Base-by-base conservation (phyloP, 2,329 filamentous ascomycete genomes). In the Golovinomyces cichoracearum region DNA sequence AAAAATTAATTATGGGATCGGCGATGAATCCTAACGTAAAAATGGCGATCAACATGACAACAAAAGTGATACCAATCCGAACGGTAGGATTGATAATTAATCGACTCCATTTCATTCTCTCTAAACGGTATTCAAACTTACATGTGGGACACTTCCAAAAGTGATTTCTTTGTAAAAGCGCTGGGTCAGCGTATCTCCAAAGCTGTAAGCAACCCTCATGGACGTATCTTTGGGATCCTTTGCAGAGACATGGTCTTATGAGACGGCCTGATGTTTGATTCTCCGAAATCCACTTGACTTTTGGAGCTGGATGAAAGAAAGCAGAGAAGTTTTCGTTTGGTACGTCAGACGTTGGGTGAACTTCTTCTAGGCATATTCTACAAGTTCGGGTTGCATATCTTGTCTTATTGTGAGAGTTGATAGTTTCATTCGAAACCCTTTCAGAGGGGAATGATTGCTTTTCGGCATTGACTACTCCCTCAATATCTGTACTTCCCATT, bases 81-180 rank as follows among this genome's bases (percentile, higher is more conserved):
- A 80, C 68, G 49, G 72, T 62, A 54, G 70, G 70, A 65, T 76
- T 82, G 59, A 72, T 74, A 47, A 85, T 66, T 64, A 76, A 76
- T 26, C 73, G 71, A 22, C 78, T 79, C 78, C 77, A 90, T 26
- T 71, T 75, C 57, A 95, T 68, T 46, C 86, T 75, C 53, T 80
- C 74, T 51, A 94, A 69, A 31, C 75, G 73, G 64, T 94, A 95
- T 55, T 72, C 70, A 64, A 90, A 94, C 29, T 76, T 71, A 64
- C 88, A 95, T 0, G 84, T 93, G 19, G 82, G 82, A 59, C 88
- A 95, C 57, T 82, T 73, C 74, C 80, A 93, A 61, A 78, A 92
- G 56, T 86, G 84, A 50, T 81, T 72, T 50, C 65, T 65, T 38
- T 66, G 65, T n/a, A 22, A 17, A 54, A 74, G 71, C 37, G 70